phyloP scores from a whole-genome alignment of 257 asterid species.

The Salvia rosmarinus region DNA sequence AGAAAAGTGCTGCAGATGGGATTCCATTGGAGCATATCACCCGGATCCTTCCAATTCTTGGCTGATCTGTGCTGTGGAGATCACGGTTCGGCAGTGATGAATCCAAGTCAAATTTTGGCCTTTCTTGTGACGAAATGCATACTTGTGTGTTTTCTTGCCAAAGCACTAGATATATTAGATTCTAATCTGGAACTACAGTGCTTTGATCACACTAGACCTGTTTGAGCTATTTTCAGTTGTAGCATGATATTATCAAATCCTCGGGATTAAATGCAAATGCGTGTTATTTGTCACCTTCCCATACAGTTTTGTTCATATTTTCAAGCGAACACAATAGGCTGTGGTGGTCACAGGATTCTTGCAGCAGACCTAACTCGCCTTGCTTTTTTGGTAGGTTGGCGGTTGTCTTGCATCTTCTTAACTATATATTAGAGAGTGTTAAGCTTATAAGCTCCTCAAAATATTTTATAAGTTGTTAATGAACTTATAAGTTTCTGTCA shows the following conservation, averaged over 20 bases:
- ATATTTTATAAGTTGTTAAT: too few relatives aligned
- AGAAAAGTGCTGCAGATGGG: constrained; percentile 64
- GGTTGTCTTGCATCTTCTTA: not conserved
- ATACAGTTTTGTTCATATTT: not conserved
- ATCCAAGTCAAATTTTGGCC: constrained; percentile 7
- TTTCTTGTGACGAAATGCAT: not conserved
- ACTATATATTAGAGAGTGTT: too few relatives aligned
- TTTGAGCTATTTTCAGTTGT: constrained; percentile 10
- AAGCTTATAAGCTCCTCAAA: too few relatives aligned
- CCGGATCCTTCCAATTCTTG: constrained; percentile 78
- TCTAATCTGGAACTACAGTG: not conserved
- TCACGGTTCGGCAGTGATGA: not conserved
- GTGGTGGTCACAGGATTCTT: not conserved
- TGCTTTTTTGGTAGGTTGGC: not conserved
- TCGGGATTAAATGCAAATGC: not conserved
- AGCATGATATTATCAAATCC: not conserved
- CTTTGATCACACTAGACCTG: not conserved
- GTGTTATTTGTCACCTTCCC: not conserved
- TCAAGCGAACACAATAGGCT: not conserved
- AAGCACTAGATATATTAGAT: not conserved
- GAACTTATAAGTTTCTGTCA: too few relatives aligned
- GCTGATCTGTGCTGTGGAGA: constrained; percentile 38
- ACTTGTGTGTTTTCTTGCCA: not conserved
- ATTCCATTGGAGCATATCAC: constrained; percentile 72
- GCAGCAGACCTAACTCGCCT: not conserved